Conservation (phyloP, 257 asterid genomes). For the Jaltomata sinuosa region DNA sequence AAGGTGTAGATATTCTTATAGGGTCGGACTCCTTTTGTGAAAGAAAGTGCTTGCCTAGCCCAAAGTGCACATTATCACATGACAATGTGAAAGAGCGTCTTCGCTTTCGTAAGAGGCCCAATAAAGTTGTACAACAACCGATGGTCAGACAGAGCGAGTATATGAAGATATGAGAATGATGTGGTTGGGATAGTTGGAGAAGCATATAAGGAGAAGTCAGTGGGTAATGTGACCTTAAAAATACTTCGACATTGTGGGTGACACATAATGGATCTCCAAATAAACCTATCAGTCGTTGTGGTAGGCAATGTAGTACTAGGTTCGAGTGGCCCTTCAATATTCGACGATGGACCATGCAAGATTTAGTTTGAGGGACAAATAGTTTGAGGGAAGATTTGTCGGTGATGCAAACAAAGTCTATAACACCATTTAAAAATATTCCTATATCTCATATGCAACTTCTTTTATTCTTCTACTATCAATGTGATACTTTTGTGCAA, state of each 20-base stretch:
- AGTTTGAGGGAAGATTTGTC: no score
- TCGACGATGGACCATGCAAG: no score
- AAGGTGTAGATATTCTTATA: background rate
- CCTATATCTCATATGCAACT: background rate
- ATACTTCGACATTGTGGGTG: background rate
- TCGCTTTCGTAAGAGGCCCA: background rate
- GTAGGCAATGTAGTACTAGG: no score
- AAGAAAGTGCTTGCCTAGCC: background rate
- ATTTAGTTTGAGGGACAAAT: no score
- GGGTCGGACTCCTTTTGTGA: background rate
- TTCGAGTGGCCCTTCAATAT: no score
- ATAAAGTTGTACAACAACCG: background rate
- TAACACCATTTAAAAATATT: background rate
- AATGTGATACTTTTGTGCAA: background rate
- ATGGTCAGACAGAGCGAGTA: background rate
- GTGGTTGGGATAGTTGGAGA: background rate
- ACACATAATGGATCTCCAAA: background rate
- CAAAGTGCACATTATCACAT: background rate
- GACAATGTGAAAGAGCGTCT: background rate
- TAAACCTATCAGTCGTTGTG: background rate
- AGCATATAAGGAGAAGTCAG: background rate
- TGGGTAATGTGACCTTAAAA: background rate
- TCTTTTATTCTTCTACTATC: background rate
- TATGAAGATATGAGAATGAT: background rate
- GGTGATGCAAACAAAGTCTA: background rate